A percentile compares a stretch with the other conserved stretches of the same genome.
Conservation (phyloP, 192 early-diverging fungal species). For the Dissophora globulifera region DNA sequence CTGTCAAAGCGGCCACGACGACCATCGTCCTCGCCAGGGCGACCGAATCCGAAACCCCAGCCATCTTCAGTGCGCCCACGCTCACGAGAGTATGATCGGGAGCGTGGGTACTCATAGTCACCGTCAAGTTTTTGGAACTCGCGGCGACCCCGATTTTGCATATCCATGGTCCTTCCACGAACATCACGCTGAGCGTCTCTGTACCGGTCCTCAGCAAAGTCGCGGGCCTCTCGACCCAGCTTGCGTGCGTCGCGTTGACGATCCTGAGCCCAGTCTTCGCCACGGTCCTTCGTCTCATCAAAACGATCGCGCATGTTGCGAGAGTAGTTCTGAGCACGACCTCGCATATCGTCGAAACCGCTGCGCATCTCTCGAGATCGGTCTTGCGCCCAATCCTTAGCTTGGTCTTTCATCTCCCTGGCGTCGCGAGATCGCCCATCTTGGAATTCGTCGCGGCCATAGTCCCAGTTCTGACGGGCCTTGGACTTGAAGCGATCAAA, state of each 20-base stretch:
- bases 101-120: constrained; percentile 11
- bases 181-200: constrained; percentile 26
- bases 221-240: constrained; percentile 20
- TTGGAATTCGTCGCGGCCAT: constrained; percentile 15
- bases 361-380: constrained; percentile 7
- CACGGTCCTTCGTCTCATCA: constrained; percentile 13
- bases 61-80: constrained; percentile 6
- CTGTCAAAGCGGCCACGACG: constrained; percentile 10
- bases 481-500: constrained; percentile 23
- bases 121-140: constrained; percentile 14
- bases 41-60: constrained; percentile 2
- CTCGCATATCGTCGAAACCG: constrained; percentile 1
- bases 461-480: constrained; percentile 28
- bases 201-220: constrained; percentile 9
- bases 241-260: constrained; percentile 4
- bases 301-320: constrained; percentile 5
- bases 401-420: neutral
- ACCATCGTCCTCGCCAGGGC: constrained; percentile 9
- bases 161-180: constrained; percentile 19
- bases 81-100: neutral
- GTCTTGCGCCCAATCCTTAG: neutral
- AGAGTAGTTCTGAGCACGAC: constrained; percentile 15
- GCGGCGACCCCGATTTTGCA: constrained; percentile 19
- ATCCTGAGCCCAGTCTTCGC: constrained; percentile 38
- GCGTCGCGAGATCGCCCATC: constrained; percentile 6